Evolutionary conservation across 2,329 filamentous ascomycete species (phyloP), one percentile per base, ranked within the genome.

Genomic region (Beauveria sp.): DNA sequence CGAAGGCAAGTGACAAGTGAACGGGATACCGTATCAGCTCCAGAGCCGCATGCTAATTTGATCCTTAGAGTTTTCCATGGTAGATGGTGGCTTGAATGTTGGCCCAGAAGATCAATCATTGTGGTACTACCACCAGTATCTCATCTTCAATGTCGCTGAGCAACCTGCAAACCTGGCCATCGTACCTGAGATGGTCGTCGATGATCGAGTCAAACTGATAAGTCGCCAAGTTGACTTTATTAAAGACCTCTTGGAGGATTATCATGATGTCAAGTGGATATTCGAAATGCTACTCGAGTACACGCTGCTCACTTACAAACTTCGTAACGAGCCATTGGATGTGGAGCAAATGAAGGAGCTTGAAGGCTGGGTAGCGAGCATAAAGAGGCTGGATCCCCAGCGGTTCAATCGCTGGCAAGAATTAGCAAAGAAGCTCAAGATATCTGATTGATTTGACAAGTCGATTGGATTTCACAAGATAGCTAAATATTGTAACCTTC

Each of bases 81-180:
- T 96, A 28, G 86, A 88, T 61, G 83, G 88, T 62, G 93, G 89
- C 0, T 80, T 98, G 54, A 95, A 92, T 63, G 90, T 91, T 43
- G 93, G 96, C 62, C 92, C 93, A 0, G 92, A 96, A 67, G 93
- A 98, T 71, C 93, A 98, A 71, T 96, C 92, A 20, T 80, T 97
- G 6, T 99, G 95, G 93, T 96, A 96, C 74, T 98, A 99, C 71
- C 92, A 98, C 73, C 89, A 95, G 68, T 96, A 88, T 69, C 78
- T 97, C 62, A 86, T 97, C 76, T 83, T 86, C 63, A 88, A 87
- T 69, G 78, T 89, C 67, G 77, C 82, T 58, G 80, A 78, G 68
- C 77, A 75, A 54, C 77, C 72, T 16, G 75, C 78, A 16, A 70
- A 76, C 3, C 76, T 80, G 22, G 83, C 83, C 10, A 88, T 96